Evolutionary conservation across 352 stramenopile genomes (phyloP), one percentile per base, ranked within the genome.

Genomic region (Blastocystis sp.): DNA sequence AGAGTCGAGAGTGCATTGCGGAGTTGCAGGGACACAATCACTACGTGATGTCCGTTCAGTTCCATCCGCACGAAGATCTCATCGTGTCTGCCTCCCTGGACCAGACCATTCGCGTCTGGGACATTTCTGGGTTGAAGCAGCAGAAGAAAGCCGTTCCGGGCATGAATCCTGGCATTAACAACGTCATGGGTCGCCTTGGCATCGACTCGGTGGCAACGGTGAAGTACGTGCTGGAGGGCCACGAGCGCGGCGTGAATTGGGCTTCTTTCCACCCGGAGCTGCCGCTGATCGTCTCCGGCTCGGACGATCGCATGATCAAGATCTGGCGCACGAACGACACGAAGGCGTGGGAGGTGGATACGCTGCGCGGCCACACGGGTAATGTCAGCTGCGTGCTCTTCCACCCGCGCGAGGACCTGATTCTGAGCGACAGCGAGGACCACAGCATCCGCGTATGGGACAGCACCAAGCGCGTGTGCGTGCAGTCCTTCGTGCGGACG

Each of bases 1-100:
- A 99, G 91, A 97, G 94, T 80, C 93, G 97, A 71, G 97, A 94
- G 34, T 99, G 96, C 91, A 93, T 99, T 41, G 97, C 94, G n/a
- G 97, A 99, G 62, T 92, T 99, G 82, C 99, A 96, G 59, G 97
- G 97, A 52, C 97, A 99, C 92, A 99, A 99, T 90, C 96, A 99
- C 93, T 99, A 98, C 91, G 96, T 99, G 88, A 99, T 99, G 97
- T 98, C 96, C 91, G 97, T 96, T 0, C 90, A 93, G n/a, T 99
- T 99, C 91, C 97, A 99, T 92, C 96, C 96, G 2, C 98, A 97
- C 89, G 96, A 99, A 90, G 96, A 99, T 92, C 92, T 99, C n/a
- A 98, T 99, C 89, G 96, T 98, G 64, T 98, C 94, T 59, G 96
- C 97, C 34, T 98, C 94, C 64, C 92, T 99, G 67, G 97, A 99